Conservation (phyloP, 768 basidiomycete species). For the Gloeophyllum trabeum region DNA sequence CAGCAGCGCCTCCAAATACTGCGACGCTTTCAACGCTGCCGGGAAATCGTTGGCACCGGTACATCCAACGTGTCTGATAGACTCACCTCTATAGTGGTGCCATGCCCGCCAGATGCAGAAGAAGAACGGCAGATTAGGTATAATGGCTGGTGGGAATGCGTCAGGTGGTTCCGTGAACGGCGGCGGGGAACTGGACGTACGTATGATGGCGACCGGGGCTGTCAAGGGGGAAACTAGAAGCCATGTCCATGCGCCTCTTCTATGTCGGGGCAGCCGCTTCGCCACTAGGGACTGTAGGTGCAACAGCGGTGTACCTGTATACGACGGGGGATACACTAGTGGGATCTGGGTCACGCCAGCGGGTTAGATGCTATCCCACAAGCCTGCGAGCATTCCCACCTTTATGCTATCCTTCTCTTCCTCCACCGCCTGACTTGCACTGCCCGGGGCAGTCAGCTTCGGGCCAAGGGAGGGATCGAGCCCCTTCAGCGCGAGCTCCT, state of each 20-base stretch:
- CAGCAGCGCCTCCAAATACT: conserved; percentile 53
- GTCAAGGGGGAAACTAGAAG: conserved; percentile 58
- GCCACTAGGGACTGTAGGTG: conserved; percentile 43
- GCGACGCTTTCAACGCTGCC: conserved; percentile 58
- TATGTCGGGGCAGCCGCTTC: conserved; percentile 50
- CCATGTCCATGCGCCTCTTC: conserved; percentile 57
- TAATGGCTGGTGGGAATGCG: conserved; percentile 36
- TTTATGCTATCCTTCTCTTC: conserved; percentile 7
- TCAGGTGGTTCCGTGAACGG: background rate
- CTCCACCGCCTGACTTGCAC: conserved; percentile 4
- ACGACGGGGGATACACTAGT: conserved; percentile 38
- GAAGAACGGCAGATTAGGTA: conserved; percentile 81
- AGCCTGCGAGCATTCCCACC: background rate
- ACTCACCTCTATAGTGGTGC: conserved; percentile 69
- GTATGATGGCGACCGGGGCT: conserved; percentile 66
- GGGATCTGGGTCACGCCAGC: conserved; percentile 34
- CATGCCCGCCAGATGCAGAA: conserved; percentile 80
- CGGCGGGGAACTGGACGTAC: conserved; percentile 27
- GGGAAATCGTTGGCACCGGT: background rate
- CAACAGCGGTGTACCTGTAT: conserved; percentile 20
- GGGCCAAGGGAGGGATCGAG: conserved; percentile 64
- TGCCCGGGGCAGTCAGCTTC: conserved; percentile 11
- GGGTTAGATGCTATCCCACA: background rate
- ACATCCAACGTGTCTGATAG: conserved; percentile 1
- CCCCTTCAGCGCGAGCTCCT: conserved; percentile 66